Base-by-base conservation (phyloP, 2,329 filamentous ascomycete genomes). In the Cladosporium sp. region DNA sequence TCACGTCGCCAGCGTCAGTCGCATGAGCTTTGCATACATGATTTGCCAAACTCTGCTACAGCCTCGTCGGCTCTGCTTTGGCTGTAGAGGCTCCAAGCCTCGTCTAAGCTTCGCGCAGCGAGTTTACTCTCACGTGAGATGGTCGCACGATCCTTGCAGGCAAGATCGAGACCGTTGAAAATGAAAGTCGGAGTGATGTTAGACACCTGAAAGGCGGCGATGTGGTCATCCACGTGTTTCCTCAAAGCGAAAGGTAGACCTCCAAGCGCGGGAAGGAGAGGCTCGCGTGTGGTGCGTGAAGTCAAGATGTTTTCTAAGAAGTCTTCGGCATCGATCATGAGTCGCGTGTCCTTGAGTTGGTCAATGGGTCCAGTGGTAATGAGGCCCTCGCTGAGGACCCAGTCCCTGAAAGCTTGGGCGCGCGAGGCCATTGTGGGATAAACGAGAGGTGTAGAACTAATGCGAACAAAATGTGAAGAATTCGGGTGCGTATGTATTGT, bases 261-360 rank as follows among this genome's bases (percentile, higher is more conserved):
- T 43, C 92, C 93, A 42, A 97, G 81, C 18, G 93, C 93, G 50
- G 90, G 84, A 29, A 97, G 80, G 29, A 99, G 83, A 37, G 92
- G 91, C 69, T 99, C 93, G 64, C 88, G 86, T 40, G 82, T 84
- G 22, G 83, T 80, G 38, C 79, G 69, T 51, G 79, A 80, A 64
- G 86, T 82, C 62, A 96, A 82, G 58, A 95, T 80, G 53, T 84
- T 83, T 67, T 86, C 80, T 57, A 99, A 81, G 69, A 93, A 97
- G 70, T 95, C 87, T 47, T 88, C 86, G 50, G 92, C 93, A 74
- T 96, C 91, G 63, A 97, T 84, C 57, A 85, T 91, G 61, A 96
- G 80, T 48, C 85, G 80, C 54, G 82, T 82, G 66, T 85, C 85
- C 64, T 86, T 82, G 60, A 96, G 77, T 56, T 88, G 81, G 54